Evolutionary conservation across 331 rosid species (phyloP), one percentile per base, ranked within the genome.

Genomic region (Malus hybrid): DNA sequence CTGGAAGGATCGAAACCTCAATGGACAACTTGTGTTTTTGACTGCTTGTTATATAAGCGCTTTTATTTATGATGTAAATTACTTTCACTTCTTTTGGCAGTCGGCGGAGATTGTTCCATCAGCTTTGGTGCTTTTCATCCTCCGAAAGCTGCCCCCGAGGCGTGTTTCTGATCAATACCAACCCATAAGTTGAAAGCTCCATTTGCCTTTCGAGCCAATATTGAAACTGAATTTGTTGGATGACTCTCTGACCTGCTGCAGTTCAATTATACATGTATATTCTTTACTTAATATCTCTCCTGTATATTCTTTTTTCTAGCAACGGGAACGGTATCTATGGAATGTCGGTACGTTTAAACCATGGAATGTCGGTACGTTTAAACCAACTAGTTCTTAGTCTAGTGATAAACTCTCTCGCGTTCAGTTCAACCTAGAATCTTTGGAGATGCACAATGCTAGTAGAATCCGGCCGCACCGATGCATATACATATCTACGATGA

Each of bases 51-150:
- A 8, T 30, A 30, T 29, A 61, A 61, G 18, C 15, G 16, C 16
- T 26, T 6, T 26, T 24, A 5, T 22, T 4, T 28, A 9, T 36
- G 34, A 3, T 29, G 33, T 75, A 48, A 12, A 39, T 18, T 30
- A 6, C 33, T 75, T 56, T 48, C 24, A 30, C 29, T 68, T 61
- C 30, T 53, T 50, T 58, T 18, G 20, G 1, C 62, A 87, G 92
- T 70, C 80, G 78, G 90, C 88, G 46, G 95, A 89, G 85, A 86
- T 89, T 50, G 69, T 77, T 77, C 95, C 92, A 52, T 86, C 92
- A 0, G 85, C 85, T 48, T 73, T 89, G 84, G 95, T 89, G 70
- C 84, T 87, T 19, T 84, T 87, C 83, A 87, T 89, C 76, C 78
- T 87, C 72, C 55, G 95, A 53, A 89, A 86, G 88, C 78, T 87